Base-by-base conservation (phyloP, 352 stramenopile species). In the Pythium phragmitis region DNA sequence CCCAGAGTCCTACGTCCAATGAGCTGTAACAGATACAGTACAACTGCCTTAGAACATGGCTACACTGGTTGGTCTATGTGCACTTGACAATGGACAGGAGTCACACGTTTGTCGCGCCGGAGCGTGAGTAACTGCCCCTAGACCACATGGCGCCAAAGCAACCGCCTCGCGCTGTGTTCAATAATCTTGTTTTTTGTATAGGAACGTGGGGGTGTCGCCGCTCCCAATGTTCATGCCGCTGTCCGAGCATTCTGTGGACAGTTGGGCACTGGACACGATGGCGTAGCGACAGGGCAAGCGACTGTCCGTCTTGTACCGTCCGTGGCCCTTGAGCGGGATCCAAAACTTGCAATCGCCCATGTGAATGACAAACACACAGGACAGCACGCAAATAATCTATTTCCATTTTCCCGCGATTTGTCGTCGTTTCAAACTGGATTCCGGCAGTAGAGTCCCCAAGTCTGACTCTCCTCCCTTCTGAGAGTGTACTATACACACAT, bases 121-220 rank as follows among this genome's bases (percentile, higher is more conserved):
- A 30, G 41, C 12, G 21, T 48, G 23, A 49, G 52, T 59, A 59
- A 59, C 37, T 21, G 37, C 21, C 4, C 21, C n/a, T 2, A 33
- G 3, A 37, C 52, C 52, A 49, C 52, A 57, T 57, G 50, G 50
- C 50, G 33, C 50, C 28, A 16, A 21, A n/a, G 30, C 50, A 57
- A 30, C 36, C 17, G n/a, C 42, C 12, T 21, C 52, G 52, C 52
- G 45, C 45, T 21, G 7, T 43, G 30, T 43, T 2, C 1, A 2
- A 49, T 59, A 50, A 19, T 48, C 52, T 59, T 59, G 37, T 19
- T 36, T 3, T 59, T 59, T 59, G 52, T 59, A 59, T 49, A 21
- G 7, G 23, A 21, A 7, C 26, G 26, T 30, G 26, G 26, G 21
- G 26, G 7, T 36, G 13, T 7, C 42, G 13, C 42, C 12, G 42